Conservation (phyloP, 2,329 filamentous ascomycete species). For the Thielaviopsis musarum region DNA sequence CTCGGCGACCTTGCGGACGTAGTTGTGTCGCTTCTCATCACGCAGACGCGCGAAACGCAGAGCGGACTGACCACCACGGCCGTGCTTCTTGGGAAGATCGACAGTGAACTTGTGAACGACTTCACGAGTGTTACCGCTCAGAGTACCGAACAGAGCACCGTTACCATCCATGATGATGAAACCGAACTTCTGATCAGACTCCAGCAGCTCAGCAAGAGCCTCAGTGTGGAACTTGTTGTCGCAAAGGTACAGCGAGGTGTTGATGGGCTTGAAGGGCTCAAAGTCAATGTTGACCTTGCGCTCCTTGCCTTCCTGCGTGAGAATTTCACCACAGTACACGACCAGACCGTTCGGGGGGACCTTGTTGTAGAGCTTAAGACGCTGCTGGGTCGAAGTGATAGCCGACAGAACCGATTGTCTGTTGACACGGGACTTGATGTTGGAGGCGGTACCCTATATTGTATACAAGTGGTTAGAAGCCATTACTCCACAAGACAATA, state of each 20-base stretch:
- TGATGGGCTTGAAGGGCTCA: slow-evolving; percentile 99
- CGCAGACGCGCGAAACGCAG: slow-evolving; percentile 98
- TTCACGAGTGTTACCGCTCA: slow-evolving; percentile 94
- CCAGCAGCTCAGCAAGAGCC: slow-evolving; percentile 86
- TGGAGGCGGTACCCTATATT: slow-evolving; percentile 78
- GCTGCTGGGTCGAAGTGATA: slow-evolving; percentile 97
- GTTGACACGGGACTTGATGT: slow-evolving; percentile 99
- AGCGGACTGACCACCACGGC: slow-evolving; percentile 98
- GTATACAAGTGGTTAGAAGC: background rate
- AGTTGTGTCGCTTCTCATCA: slow-evolving; percentile 99
- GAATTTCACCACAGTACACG: slow-evolving; percentile 99
- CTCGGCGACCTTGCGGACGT: slow-evolving; percentile 96
- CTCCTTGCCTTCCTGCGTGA: slow-evolving; percentile 96
- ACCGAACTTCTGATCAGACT: slow-evolving; percentile 97
- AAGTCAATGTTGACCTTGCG: slow-evolving; percentile 99
- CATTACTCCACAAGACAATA: background rate
- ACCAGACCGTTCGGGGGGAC: slow-evolving; percentile 95
- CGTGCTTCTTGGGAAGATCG: slow-evolving; percentile 99
- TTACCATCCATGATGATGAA: slow-evolving; percentile 99
- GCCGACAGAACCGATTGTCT: slow-evolving; percentile 93
- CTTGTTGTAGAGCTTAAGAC: slow-evolving; percentile 97
- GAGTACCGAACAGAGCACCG: slow-evolving; percentile 87
- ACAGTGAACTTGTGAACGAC: slow-evolving; percentile 96
- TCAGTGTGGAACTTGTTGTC: slow-evolving; percentile 99
- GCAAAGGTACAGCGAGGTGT: slow-evolving; percentile 96